Base-by-base conservation (phyloP, 371 early-diverging fungal genomes). In the Rhizopus sp. region DNA sequence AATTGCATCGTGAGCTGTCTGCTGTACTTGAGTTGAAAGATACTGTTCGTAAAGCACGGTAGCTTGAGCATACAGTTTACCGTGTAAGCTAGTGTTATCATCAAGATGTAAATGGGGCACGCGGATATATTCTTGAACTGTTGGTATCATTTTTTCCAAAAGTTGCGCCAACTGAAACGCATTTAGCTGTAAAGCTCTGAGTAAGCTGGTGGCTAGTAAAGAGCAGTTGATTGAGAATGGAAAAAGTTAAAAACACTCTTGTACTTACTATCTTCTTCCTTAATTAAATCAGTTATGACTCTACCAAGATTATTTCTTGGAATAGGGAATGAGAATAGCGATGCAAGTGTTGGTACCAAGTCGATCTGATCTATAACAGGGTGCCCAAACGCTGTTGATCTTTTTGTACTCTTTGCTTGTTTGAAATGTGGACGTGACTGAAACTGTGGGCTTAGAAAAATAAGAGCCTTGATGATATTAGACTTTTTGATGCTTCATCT, bases 291-390 rank as follows among this genome's bases (percentile, higher is more conserved):
- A 0, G 86, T 83, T 33, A 94, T 88, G 1, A 93, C 39, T 23
- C 81, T 81, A 13, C 98, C 98, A 10, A 98, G 73, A 62, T 83
- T 97, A 66, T 94, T 94, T 64, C 87, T 89, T 4, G 98, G 97
- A 23, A 95, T 91, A 0, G 97, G 97, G 13, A 93, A 69, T 4
- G 90, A 91, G 60, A 96, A 73, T 38, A 96, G 66, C 6, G 86
- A 60, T n/a, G 93, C 77, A 12, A 98, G 63, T 0, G 97, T 96
- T 3, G 97, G 91, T 0, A 94, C 95, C 17, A 96, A 46, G 59
- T 94, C 96, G 37, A 93, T 87, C 63, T 98, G 98, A 41, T 87
- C 85, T 33, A 95, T 60, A 3, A 72, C 50, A 9, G 73, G 73
- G 55, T 55, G 59, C 0, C 69, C 72, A 53, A 67, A 60, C 0